Evolutionary conservation across 495 filamentous ascomycete species (phyloP).

Genomic region (Lasiosphaeria miniovina): DNA sequence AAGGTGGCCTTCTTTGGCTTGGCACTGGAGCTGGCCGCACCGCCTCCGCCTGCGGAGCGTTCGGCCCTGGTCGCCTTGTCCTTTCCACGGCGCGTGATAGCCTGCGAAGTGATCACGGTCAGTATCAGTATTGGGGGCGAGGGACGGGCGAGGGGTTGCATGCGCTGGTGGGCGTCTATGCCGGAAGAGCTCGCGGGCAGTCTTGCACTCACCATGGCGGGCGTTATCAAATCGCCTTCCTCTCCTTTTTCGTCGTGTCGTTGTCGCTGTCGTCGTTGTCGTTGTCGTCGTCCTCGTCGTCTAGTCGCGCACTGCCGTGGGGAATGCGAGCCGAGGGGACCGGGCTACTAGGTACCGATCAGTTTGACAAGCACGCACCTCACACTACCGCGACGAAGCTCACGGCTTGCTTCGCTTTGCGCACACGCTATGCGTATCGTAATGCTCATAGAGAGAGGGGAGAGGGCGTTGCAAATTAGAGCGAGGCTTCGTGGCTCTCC

Average conservation of each 20-base stretch:
- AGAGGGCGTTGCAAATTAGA: neutral
- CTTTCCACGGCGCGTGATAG: conserved; percentile 55
- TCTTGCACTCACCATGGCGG: conserved; percentile 31
- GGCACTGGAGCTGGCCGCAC: conserved; percentile 50
- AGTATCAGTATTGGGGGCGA: conserved; percentile 4
- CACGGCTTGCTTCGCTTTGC: neutral
- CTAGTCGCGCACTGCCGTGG: too few species aligned
- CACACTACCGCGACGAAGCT: neutral
- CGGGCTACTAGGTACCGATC: neutral
- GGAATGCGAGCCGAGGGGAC: too few species aligned
- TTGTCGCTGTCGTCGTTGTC: too few species aligned
- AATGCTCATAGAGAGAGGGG: neutral
- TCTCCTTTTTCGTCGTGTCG: too few species aligned
- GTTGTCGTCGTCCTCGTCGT: too few species aligned
- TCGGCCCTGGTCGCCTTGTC: conserved; percentile 64
- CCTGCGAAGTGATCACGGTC: conserved; percentile 34
- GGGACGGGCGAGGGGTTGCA: too few species aligned
- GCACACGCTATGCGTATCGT: neutral
- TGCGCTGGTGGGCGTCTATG: neutral
- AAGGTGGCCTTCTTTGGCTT: conserved; percentile 93
- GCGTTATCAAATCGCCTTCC: neutral
- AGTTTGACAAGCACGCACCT: neutral
- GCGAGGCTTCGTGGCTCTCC: neutral
- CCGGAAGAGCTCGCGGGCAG: neutral
- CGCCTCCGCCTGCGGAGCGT: conserved; percentile 48